Evolutionary conservation across 2,329 filamentous ascomycete genomes (phyloP).

Genomic region (Lizonia empirigonia): DNA sequence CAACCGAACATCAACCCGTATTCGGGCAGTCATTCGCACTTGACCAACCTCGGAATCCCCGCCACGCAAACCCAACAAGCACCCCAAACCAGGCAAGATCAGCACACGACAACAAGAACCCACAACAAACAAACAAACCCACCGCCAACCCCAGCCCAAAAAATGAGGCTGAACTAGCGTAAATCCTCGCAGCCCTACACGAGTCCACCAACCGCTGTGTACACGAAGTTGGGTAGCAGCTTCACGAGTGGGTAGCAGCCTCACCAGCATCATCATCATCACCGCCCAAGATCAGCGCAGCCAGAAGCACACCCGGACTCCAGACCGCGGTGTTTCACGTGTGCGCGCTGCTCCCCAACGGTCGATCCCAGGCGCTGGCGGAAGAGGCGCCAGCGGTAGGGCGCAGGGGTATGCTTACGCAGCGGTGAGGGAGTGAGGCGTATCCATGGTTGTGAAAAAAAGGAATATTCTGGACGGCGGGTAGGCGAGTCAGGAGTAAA

Average conservation of each 20-base stretch:
- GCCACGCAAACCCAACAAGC: too few relatives aligned
- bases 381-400: background rate
- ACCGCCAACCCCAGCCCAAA: background rate
- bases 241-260: too few relatives aligned
- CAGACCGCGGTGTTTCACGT: too few relatives aligned
- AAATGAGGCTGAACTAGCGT: conserved; percentile 1
- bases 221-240: too few relatives aligned
- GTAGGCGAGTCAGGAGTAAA: background rate
- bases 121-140: background rate
- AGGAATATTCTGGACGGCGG: background rate
- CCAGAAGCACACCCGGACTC: too few relatives aligned
- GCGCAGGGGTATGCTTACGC: background rate
- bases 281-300: conserved; percentile 2
- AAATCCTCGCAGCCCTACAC: background rate
- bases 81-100: background rate
- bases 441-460: background rate
- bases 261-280: too few relatives aligned
- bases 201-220: background rate
- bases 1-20: too few relatives aligned
- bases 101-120: background rate
- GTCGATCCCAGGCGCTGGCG: background rate
- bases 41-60: too few relatives aligned
- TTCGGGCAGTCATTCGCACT: too few relatives aligned
- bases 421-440: conserved; percentile 9
- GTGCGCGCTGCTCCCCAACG: conserved; percentile 4